A percentile compares a stretch with the other conserved stretches of the same genome.
phyloP scores from a whole-genome alignment of 345 rosid genomes.

The Citrus mangshanensis region DNA sequence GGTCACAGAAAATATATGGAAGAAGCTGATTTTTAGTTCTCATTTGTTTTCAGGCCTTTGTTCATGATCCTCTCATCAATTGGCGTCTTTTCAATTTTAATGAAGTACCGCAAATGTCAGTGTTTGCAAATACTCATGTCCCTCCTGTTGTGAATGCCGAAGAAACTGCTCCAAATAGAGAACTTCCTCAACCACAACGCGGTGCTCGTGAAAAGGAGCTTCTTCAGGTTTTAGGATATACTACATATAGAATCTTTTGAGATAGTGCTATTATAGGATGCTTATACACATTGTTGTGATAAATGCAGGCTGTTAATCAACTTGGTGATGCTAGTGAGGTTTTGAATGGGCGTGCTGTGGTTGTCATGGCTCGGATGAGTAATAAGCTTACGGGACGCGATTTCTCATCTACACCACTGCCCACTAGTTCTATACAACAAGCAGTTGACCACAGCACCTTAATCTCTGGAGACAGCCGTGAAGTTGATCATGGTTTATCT shows the following conservation, averaged over 20 bases:
- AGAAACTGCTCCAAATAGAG: conserved; percentile 56
- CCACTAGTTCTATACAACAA: conserved; percentile 46
- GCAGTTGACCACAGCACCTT: conserved; percentile 65
- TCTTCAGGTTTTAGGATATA: conserved; percentile 63
- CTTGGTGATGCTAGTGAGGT: conserved; percentile 99
- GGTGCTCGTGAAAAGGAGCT: conserved; percentile 92
- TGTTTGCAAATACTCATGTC: conserved; percentile 48
- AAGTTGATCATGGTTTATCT: conserved; percentile 85
- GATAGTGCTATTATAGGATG: background rate
- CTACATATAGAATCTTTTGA: background rate
- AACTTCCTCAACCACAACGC: conserved; percentile 88
- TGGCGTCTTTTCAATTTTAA: conserved; percentile 99
- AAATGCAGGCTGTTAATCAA: conserved; percentile 80
- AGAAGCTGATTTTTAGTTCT: conserved; percentile 14
- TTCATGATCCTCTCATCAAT: conserved; percentile 96
- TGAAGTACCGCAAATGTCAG: conserved; percentile 91
- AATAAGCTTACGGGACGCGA: conserved; percentile 94
- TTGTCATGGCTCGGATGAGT: conserved; percentile 95
- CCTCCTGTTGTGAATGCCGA: conserved; percentile 59
- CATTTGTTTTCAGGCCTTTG: conserved; percentile 70
- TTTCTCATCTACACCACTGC: conserved; percentile 51
- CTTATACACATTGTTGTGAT: conserved; percentile 4
- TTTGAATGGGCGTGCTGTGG: conserved; percentile 86
- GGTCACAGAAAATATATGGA: background rate
- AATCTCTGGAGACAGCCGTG: conserved; percentile 75